Base-by-base conservation (phyloP, 495 filamentous ascomycete species). In the Penicillium coffeae region DNA sequence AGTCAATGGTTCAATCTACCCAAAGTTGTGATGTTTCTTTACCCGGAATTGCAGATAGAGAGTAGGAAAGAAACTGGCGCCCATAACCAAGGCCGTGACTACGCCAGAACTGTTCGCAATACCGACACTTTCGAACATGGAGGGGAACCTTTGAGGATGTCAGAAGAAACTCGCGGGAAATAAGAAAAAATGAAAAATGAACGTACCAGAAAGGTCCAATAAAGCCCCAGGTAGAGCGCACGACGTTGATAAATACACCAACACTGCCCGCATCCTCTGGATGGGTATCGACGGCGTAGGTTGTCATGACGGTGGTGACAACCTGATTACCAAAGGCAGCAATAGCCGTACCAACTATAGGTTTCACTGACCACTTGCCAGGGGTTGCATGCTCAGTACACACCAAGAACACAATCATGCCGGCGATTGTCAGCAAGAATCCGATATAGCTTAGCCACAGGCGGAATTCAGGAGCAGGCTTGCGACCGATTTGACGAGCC, bases 201-300 rank as follows among this genome's bases (percentile, higher is more conserved):
- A 58, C 63, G 38, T 62, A 77, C 75, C 76, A 82, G 49, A 82
- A 82, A 12, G 75, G 75, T 8, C 78, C 78, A 58, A 83, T 78
- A 40, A 83, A 83, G 3, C 78, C 77, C 77, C 77, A 81, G 5
- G 65, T 73, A n/a, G 71, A 72, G 3, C 78, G 56, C n/a, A 81
- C 66, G 50, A 81, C 72, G 21, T 70, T 80, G 35, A 82, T 72
- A 49, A 83, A 80, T 0, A 81, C 77, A 8, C 78, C 78, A 3
- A 81, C 69, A 41, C 71, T 72, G 4, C 66, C 73, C 0, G 75
- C 65, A 25, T 78, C 72, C 32, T 74, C 61, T 1, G 63, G 75
- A 56, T 79, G 68, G 13, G 71, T 77, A 56, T 81, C 78, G 0
- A 82, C 75, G 8, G 77, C 72, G 57, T 81, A 82, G 3, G 78